These are phyloP conservation scores for Pochonia chlamydosporia DNA, from an alignment of 2,329 filamentous ascomycete species.

Conservation along the genomic window DNA sequence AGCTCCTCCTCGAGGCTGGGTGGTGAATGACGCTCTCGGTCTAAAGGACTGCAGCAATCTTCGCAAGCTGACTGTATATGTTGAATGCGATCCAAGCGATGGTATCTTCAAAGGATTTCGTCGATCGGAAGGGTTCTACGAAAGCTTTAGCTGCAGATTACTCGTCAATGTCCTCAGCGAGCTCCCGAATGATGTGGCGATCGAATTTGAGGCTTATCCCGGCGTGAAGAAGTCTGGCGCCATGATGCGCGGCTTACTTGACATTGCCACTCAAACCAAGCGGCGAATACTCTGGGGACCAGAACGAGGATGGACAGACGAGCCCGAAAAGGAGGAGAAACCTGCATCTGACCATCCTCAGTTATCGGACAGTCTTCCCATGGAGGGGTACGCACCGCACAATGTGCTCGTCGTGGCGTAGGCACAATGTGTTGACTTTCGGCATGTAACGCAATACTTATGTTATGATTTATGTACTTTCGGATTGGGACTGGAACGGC, in stretches of 20 bases:
- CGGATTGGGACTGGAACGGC: neutral
- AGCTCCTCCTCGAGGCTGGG: slow-evolving; percentile 64
- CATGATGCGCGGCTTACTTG: slow-evolving; percentile 57
- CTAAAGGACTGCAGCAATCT: slow-evolving; percentile 56
- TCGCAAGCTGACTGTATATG: slow-evolving; percentile 57
- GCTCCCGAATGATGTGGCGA: slow-evolving; percentile 47
- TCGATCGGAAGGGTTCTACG: slow-evolving; percentile 62
- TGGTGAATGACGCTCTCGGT: slow-evolving; percentile 58
- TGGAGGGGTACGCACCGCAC: slow-evolving; percentile 11
- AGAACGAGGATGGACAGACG: slow-evolving; percentile 58
- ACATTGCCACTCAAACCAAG: slow-evolving; percentile 40
- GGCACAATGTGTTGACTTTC: neutral
- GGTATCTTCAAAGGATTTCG: slow-evolving; percentile 63
- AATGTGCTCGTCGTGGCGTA: slow-evolving; percentile 15
- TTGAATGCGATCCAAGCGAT: slow-evolving; percentile 67
- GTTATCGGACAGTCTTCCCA: slow-evolving; percentile 7
- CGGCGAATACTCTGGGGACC: slow-evolving; percentile 62
- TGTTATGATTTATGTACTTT: too few species aligned
- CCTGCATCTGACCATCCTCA: neutral
- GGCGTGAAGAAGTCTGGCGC: slow-evolving; percentile 59
- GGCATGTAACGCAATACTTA: too few species aligned
- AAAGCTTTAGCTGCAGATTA: slow-evolving; percentile 55
- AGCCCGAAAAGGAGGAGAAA: slow-evolving; percentile 28
- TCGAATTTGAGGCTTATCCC: slow-evolving; percentile 66
- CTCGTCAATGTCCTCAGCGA: slow-evolving; percentile 50